Conservation (phyloP, 2,329 filamentous ascomycete genomes). For the Niveomyces coronatus region DNA sequence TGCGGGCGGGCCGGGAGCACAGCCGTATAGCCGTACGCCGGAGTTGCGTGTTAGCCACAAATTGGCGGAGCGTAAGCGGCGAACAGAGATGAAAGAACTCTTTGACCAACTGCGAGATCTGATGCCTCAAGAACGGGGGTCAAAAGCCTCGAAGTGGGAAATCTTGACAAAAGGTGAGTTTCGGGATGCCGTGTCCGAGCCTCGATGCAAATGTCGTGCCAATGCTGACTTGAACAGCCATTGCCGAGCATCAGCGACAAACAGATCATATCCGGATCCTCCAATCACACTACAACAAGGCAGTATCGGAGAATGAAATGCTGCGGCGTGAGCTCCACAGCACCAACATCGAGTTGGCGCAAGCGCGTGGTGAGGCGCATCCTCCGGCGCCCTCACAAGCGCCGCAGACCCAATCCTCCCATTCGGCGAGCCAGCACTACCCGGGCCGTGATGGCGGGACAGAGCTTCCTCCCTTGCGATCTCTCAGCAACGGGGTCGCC, state of each 20-base stretch:
- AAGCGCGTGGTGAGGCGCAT: slow-evolving; percentile 28
- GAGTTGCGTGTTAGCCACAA: slow-evolving; percentile 78
- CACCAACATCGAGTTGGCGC: slow-evolving; percentile 37
- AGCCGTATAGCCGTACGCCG: slow-evolving; percentile 74
- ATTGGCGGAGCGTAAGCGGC: slow-evolving; percentile 70
- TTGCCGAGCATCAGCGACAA: slow-evolving; percentile 50
- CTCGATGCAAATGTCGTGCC: neutral
- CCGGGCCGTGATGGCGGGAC: slow-evolving; percentile 26
- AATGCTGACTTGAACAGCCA: slow-evolving; percentile 33
- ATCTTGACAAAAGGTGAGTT: slow-evolving; percentile 70
- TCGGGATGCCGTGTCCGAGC: neutral
- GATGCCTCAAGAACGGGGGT: slow-evolving; percentile 70
- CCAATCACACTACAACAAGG: slow-evolving; percentile 33
- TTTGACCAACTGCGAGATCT: slow-evolving; percentile 72
- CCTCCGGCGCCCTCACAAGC: slow-evolving; percentile 18
- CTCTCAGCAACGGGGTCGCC: slow-evolving; percentile 34
- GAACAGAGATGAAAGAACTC: slow-evolving; percentile 81
- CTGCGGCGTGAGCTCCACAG: slow-evolving; percentile 39
- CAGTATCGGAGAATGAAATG: slow-evolving; percentile 34
- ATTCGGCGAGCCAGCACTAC: slow-evolving; percentile 24
- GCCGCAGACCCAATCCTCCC: slow-evolving; percentile 17
- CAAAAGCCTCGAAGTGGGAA: slow-evolving; percentile 85
- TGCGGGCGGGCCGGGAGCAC: slow-evolving; percentile 41
- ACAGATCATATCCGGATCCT: slow-evolving; percentile 37
- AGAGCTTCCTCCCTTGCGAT: slow-evolving; percentile 47